Conservation (phyloP, 2,329 filamentous ascomycete species). For the Rutstroemia sydowiana region DNA sequence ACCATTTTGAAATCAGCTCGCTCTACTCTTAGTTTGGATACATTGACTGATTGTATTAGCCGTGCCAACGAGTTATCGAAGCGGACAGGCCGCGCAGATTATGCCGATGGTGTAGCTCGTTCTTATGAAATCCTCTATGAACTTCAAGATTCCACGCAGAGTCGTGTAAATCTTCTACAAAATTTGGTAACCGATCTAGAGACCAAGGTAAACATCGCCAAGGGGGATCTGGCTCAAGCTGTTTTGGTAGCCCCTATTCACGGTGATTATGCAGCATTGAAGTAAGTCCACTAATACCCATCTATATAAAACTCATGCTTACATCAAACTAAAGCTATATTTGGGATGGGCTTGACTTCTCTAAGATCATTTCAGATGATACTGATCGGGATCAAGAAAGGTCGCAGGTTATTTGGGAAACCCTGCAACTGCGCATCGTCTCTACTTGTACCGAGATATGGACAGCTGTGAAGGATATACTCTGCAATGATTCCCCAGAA, state of each 20-base stretch:
- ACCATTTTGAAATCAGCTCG: conserved; percentile 44
- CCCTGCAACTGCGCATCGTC: conserved; percentile 48
- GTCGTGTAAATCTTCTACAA: conserved; percentile 45
- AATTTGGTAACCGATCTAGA: conserved; percentile 56
- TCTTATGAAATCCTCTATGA: conserved; percentile 63
- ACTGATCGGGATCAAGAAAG: not conserved
- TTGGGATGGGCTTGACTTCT: conserved; percentile 20
- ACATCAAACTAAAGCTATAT: conserved; percentile 18
- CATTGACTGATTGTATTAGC: conserved; percentile 41
- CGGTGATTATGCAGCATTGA: conserved; percentile 60
- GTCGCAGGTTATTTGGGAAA: conserved; percentile 12
- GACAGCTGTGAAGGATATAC: conserved; percentile 63
- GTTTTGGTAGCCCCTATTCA: conserved; percentile 61
- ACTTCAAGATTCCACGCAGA: conserved; percentile 40
- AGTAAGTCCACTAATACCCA: conserved; percentile 35
- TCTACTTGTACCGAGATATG: conserved; percentile 63
- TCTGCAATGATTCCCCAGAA: conserved; percentile 93
- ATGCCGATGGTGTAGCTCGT: conserved; percentile 84
- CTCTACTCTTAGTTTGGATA: not conserved
- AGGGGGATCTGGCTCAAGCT: conserved; percentile 57
- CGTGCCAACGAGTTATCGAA: conserved; percentile 53
- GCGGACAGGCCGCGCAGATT: conserved; percentile 75
- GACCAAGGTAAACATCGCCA: conserved; percentile 54
- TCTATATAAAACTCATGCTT: not conserved
- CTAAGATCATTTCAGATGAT: not conserved